These are phyloP conservation scores for Astragalus membranaceus DNA, from an alignment of 306 rosid species.

Conservation along the genomic window DNA sequence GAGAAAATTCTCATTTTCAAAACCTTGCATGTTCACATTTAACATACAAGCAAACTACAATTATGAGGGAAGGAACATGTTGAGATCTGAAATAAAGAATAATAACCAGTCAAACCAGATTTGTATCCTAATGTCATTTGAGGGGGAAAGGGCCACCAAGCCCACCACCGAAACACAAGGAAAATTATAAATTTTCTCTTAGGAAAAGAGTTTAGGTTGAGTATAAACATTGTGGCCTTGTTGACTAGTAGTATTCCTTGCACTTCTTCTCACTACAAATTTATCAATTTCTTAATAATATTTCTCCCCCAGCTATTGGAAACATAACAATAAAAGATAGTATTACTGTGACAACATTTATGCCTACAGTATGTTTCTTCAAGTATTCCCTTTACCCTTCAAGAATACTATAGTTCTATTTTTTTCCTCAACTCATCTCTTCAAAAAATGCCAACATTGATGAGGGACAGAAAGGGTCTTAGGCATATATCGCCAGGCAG, in stretches of 20 bases:
- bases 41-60: neutral
- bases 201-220: neutral
- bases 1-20: constrained; percentile 21
- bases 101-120: neutral
- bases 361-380: neutral
- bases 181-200: neutral
- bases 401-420: neutral
- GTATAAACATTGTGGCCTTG: neutral
- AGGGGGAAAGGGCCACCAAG: neutral
- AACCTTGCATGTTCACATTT: neutral
- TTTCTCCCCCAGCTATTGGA: neutral
- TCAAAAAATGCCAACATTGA: neutral
- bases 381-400: neutral
- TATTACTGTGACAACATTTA: neutral
- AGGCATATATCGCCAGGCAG: neutral
- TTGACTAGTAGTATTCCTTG: neutral
- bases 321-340: neutral
- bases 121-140: neutral
- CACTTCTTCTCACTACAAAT: neutral
- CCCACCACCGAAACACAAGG: neutral
- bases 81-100: neutral
- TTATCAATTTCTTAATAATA: neutral
- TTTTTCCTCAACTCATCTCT: neutral
- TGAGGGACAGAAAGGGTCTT: constrained; percentile 2
- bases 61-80: neutral